Evolutionary conservation across 352 stramenopile species (phyloP).

Genomic region (Pilasporangium apinafurcum): DNA sequence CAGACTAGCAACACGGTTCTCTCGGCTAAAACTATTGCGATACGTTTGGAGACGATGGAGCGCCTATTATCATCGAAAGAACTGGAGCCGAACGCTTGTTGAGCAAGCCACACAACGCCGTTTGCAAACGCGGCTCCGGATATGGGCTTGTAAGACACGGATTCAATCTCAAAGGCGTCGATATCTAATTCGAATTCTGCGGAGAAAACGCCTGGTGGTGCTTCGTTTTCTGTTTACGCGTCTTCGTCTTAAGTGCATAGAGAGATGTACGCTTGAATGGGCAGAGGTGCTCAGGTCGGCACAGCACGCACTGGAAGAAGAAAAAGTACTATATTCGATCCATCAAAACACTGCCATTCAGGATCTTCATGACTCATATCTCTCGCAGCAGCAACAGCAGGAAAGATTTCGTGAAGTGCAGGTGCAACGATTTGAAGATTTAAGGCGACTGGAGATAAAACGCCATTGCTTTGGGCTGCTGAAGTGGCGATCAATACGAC

Average conservation of each 20-base stretch:
- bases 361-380: slow-evolving; percentile 21
- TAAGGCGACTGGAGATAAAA: slow-evolving; percentile 9
- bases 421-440: slow-evolving; percentile 8
- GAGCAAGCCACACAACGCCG: background rate
- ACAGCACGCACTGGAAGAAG: slow-evolving; percentile 34
- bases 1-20: slow-evolving; percentile 5
- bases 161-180: background rate
- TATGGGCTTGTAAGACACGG: slow-evolving; percentile 2
- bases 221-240: slow-evolving; percentile 7
- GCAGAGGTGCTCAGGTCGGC: slow-evolving; percentile 26
- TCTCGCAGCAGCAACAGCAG: slow-evolving; percentile 13
- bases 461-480: slow-evolving; percentile 9
- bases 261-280: slow-evolving; percentile 27
- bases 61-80: too few species aligned
- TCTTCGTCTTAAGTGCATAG: slow-evolving; percentile 22
- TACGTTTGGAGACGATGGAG: slow-evolving; percentile 12
- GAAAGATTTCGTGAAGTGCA: slow-evolving; percentile 12
- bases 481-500: slow-evolving; percentile 5
- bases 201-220: background rate
- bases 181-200: background rate
- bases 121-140: background rate
- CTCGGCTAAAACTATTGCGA: slow-evolving; percentile 6
- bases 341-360: slow-evolving; percentile 22
- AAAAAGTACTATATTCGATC: slow-evolving; percentile 23
- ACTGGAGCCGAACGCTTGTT: too few species aligned